Evolutionary conservation across 2,329 filamentous ascomycete genomes (phyloP), one percentile per base, ranked within the genome.

Genomic region (Colletotrichum higginsianum): DNA sequence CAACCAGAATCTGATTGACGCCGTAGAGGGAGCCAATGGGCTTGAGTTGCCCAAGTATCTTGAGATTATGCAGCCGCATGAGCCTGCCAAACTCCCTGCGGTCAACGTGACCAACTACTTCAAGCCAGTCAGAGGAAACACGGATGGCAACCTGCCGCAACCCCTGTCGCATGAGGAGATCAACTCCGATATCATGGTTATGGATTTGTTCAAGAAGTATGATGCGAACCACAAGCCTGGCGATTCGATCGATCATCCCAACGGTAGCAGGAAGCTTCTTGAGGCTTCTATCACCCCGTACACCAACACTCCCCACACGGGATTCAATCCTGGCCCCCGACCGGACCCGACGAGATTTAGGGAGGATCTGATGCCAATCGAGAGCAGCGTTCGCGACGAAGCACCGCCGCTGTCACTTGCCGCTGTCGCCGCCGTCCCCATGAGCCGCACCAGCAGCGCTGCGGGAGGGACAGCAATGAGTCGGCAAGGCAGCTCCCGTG

Each of bases 21-120:
- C 90, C 16, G 84, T 91, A 38, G 90, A 92, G 77, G 88, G 86
- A 26, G 83, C 92, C 55, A 83, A 86, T 70, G 90, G 88, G 75
- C 88, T 91, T 73, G 88, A 90, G 76, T 82, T 89, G 38, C 87
- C 88, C 0, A 83, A 85, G 57, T 91, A 90, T 76, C 83, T 92
- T 53, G 87, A 90, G 73, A 84, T 88, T 71, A 83, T 90, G 74
- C 83, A 87, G 55, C 83, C 83, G 4, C 84, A 86, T 42, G 88
- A 90, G 76, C 87, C 82, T 11, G 84, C 89, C 61, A 90, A 88
- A 80, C 85, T 91, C 78, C 89, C 89, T 12, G 86, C 88, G 0
- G 83, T 86, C 11, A 86, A 89, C 50, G 87, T 88, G 50, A 85
- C 86, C 64, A 88, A 88, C 64, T 90, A 90, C 74, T 86, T 88